A percentile compares a stretch with the other conserved stretches of the same genome.
Conservation (phyloP, 768 basidiomycete species). For the Steccherinum ochraceum region DNA sequence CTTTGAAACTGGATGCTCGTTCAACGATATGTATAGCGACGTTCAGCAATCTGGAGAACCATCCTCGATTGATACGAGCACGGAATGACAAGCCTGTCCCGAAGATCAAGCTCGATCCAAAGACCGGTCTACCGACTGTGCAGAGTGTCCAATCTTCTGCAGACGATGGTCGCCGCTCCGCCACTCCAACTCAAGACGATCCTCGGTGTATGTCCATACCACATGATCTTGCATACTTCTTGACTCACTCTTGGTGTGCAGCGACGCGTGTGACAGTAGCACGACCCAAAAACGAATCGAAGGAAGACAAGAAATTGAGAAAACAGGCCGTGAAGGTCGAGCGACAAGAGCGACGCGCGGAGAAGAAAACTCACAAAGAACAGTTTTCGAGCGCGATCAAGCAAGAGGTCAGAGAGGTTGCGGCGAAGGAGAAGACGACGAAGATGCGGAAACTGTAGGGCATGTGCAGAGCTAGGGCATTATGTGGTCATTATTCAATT, state of each 20-base stretch:
- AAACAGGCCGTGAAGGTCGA: conserved; percentile 66
- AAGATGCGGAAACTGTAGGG: conserved; percentile 23
- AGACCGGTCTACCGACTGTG: conserved; percentile 69
- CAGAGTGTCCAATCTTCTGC: conserved; percentile 13
- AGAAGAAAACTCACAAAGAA: conserved; percentile 64
- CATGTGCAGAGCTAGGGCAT: not conserved
- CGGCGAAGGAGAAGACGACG: conserved; percentile 33
- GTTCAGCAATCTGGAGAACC: conserved; percentile 96
- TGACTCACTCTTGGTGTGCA: conserved; percentile 23
- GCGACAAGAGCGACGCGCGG: conserved; percentile 53
- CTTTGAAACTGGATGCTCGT: not conserved
- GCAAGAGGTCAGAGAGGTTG: conserved; percentile 45
- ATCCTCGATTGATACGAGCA: conserved; percentile 81
- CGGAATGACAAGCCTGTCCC: conserved; percentile 46
- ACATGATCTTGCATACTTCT: conserved; percentile 24
- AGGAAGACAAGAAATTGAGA: conserved; percentile 65
- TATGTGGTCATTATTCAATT: not conserved
- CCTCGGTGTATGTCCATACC: conserved; percentile 18
- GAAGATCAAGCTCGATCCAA: conserved; percentile 67
- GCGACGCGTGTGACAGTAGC: conserved; percentile 45
- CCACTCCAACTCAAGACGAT: conserved; percentile 5
- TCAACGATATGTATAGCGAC: conserved; percentile 61
- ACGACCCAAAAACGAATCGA: conserved; percentile 70
- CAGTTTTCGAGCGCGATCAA: conserved; percentile 58
- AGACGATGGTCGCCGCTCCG: not conserved